These are phyloP conservation scores for Datisca glomerata DNA, from an alignment of 306 rosid species.

Conservation along the genomic window DNA sequence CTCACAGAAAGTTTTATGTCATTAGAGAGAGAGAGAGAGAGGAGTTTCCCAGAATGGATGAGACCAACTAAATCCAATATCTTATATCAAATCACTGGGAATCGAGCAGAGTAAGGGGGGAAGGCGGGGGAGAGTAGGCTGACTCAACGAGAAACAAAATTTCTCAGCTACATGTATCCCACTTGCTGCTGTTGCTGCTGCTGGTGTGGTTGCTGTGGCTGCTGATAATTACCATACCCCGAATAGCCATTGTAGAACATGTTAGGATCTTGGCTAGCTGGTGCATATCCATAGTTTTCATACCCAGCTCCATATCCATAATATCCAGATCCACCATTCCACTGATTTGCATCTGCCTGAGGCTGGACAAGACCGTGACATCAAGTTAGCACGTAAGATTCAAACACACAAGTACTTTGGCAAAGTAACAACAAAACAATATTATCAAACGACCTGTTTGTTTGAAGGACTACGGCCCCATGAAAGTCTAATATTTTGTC, in stretches of 20 bases:
- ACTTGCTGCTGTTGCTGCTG: conserved; percentile 8
- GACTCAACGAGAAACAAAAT: conserved; percentile 10
- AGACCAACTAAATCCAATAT: too few species aligned
- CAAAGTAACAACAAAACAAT: not conserved
- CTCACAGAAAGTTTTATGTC: too few species aligned
- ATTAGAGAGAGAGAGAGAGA: too few species aligned
- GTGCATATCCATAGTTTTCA: conserved; percentile 71
- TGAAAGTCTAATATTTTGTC: conserved; percentile 82
- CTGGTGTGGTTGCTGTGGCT: conserved; percentile 41
- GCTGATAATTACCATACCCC: conserved; percentile 65
- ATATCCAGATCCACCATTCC: conserved; percentile 58
- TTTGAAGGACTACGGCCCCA: conserved; percentile 99
- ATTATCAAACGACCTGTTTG: conserved; percentile 51
- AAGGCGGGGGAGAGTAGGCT: too few species aligned
- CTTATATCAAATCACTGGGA: too few species aligned
- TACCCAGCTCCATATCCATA: conserved; percentile 76
- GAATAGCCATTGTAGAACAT: conserved; percentile 62
- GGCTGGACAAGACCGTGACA: conserved; percentile 21
- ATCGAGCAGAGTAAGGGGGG: too few species aligned
- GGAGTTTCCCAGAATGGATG: too few species aligned
- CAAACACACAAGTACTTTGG: not conserved
- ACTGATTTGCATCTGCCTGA: conserved; percentile 63
- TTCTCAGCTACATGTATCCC: not conserved
- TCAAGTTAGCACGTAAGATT: not conserved
- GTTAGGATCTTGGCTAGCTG: conserved; percentile 77